Base-by-base conservation (phyloP, 768 basidiomycete genomes). In the Phaeotremella skinneri region DNA sequence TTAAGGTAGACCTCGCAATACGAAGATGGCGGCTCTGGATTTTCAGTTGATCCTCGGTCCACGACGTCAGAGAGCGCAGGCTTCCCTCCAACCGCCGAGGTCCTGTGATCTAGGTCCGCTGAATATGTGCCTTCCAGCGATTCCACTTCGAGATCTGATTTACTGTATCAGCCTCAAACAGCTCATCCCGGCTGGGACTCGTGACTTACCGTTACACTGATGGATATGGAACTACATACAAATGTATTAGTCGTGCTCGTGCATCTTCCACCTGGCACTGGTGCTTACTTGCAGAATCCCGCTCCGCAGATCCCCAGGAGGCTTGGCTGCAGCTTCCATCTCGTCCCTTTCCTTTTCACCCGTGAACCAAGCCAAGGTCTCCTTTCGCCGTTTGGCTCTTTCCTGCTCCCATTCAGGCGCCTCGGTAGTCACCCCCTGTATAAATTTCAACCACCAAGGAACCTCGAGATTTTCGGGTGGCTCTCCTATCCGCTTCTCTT, bases 1-100 rank as follows among this genome's bases (percentile, higher is more conserved):
- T 78, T 78, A 26, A 78, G 61, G 27, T 73, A 64, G 11, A 78
- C 74, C 56, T 78, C 73, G 52, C 61, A 65, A 45, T 77, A 77
- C 25, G 73, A 65, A 2, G 71, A 74, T 5, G 75, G 73, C 7
- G 69, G 73, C 32, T 70, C 66, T 3, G 68, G 68, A 48, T 68
- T 67, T 37, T 74, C 73, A 16, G 66, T 64, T 0, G 73, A 45
- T 3, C 69, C 61, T 0, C 65, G 55, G 50, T 76, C 73, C 16
- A 72, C 56, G 1, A 72, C 47, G 34, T 67, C 65, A 20, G 61
- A 66, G 17, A 75, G 48, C 29, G 76, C 76, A 27, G 70, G 68
- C 34, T 56, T 58, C 25, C 72, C 72, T 3, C 58, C 62, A 6
- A 66, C 69, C 4, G 69, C 61, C 7, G 72, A 69, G 23, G 49